A percentile compares a stretch with the other conserved stretches of the same genome.
Evolutionary conservation across 2,329 filamentous ascomycete species (phyloP).

Genomic region (Curvularia sp.): DNA sequence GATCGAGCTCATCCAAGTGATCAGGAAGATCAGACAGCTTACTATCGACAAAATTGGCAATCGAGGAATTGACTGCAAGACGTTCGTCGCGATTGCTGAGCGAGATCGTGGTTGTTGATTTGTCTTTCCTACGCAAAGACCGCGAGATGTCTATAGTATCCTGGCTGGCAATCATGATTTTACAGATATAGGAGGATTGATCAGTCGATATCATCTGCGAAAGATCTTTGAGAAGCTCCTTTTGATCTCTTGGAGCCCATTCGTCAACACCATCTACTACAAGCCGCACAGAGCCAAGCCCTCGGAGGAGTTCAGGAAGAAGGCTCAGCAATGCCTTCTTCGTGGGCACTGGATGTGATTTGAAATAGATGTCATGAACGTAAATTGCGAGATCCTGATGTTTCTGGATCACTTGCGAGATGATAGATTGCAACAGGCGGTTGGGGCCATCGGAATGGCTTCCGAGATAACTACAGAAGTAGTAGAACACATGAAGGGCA

Average conservation of each 20-base stretch:
- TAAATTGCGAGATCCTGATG: constrained; percentile 17
- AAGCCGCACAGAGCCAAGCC: constrained; percentile 17
- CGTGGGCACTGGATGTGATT: constrained; percentile 7
- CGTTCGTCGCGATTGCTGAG: constrained; percentile 11
- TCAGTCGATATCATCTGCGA: constrained; percentile 6
- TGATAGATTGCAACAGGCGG: constrained; percentile 13
- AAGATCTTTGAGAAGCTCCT: constrained; percentile 13
- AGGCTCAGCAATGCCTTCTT: constrained; percentile 15
- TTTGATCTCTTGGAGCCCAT: constrained; percentile 10
- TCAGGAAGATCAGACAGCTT: constrained; percentile 14
- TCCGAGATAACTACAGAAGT: constrained; percentile 19
- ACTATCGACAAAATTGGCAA: constrained; percentile 15
- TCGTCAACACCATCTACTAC: constrained; percentile 27
- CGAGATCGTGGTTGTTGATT: constrained; percentile 5
- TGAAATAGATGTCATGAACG: constrained; percentile 10
- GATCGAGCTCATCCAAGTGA: constrained; percentile 17
- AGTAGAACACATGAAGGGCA: constrained; percentile 15
- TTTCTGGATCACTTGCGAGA: constrained; percentile 17
- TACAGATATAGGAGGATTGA: constrained; percentile 13
- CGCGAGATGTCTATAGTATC: background rate
- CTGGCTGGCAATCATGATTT: constrained; percentile 5
- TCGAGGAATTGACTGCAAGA: constrained; percentile 9
- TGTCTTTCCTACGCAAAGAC: constrained; percentile 7
- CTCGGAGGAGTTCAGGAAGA: constrained; percentile 15
- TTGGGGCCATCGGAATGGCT: background rate